Base-by-base conservation (phyloP, 331 rosid species). In the Spiraea crenata region DNA sequence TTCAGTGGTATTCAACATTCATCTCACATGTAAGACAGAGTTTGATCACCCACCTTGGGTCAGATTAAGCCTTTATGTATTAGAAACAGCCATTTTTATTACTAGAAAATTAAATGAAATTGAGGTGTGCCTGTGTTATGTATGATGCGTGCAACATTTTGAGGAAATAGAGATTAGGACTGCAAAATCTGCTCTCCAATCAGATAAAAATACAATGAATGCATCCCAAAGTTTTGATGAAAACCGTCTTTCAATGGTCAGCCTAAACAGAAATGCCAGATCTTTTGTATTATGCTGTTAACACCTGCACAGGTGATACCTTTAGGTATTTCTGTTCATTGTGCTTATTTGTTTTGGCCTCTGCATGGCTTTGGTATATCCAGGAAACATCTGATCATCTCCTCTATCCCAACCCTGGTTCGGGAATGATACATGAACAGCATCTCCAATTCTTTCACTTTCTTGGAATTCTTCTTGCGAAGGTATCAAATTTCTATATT, bases 401-500 rank as follows among this genome's bases (percentile, higher is more conserved):
- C 80, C 97, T 91, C 52, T 95, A 89, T 77, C 99, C 99, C 63
- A 95, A 89, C 78, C 99, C 99, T 79, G 99, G 99, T 67, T 95
- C 99, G 12, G 99, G 99, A 77, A 87, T 95, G 97, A 91, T 85
- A 74, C 99, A 95, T 66, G 99, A 95, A 71, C 99, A 95, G 42
- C 99, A 95, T 86, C 97, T 91, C 74, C 99, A 91, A 68, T 95
- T 91, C 85, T 95, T 91, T 77, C 96, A 89, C 76, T 95, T 95
- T 80, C 97, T 95, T 64, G 99, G 99, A 66, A 82, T 82, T 63
- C 99, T 95, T 82, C 95, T 95, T 45, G 97, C 96, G 54, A 95
- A 95, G 97, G 99, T 95, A 81, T 76, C 5, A 19, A 69, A 9
- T 34, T 7, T 44, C 4, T 57, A 2, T 34, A 44, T 9, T 44